Evolutionary conservation across 1,139 yeast genomes (phyloP), one percentile per base, ranked within the genome.

Genomic region (Yamadazyma triangularis): DNA sequence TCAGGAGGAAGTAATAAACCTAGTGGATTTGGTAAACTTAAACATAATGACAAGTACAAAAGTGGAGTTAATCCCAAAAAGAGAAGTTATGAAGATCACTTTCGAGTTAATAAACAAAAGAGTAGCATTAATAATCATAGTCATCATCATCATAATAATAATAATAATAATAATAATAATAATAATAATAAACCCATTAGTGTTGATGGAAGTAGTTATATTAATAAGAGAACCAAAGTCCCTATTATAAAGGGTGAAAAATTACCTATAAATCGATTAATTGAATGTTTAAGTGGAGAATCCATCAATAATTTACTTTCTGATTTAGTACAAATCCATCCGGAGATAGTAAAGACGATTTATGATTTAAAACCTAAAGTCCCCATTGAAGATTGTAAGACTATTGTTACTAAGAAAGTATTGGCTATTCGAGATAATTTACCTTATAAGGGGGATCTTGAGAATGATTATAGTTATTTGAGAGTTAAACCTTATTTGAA

Each of bases 381-480:
- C 9, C 62, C 78, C 0, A 66, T 77, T 4, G 53, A 59, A 11
- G 66, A 72, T 37, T 73, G 85, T 4, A 53, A 81, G 18, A 61
- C 58, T 9, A 62, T 76, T 21, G 59, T 86, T 32, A 56, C 61
- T 23, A 51, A 52, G 9, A 77, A 80, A 44, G 59, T 71, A 30
- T 61, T 67, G 11, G 47, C 48, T 3, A 73, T 85, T 18, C 50
- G 61, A 21, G 53, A 56, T 13, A 70, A 72, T 36, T 57, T 86
- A 40, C 95, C 95, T 1, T 85, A 83, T 54, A 79, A 80, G 44
- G 86, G 86, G 39, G 87, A 82, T 44, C 63, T 69, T 13, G 67
- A 72, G 30, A 77, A 84, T 31, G 97, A 89, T 54, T 91, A 91
- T 52, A 81, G 95, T n/a, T 91, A 81, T 56, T 66, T 86, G 36